A percentile compares a stretch with the other conserved stretches of the same genome.
phyloP scores from a whole-genome alignment of 345 rosid genomes.

The Eucalyptus paniculata region DNA sequence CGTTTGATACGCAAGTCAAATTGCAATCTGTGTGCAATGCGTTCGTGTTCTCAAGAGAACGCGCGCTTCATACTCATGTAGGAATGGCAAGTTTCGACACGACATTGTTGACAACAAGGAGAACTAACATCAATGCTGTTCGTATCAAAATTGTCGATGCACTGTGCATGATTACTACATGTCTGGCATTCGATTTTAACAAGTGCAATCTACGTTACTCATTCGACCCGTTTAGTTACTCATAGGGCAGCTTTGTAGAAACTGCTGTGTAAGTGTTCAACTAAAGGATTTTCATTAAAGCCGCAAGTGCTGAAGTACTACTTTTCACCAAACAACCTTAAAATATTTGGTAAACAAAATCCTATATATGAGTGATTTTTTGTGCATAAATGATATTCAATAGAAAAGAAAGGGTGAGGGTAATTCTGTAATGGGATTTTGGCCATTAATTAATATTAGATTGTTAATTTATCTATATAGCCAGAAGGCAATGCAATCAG shows the following conservation, averaged over 20 bases:
- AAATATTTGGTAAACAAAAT: background rate
- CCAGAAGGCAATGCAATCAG: background rate
- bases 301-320: background rate
- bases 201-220: background rate
- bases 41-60: background rate
- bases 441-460: background rate
- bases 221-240: background rate
- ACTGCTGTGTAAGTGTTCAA: background rate
- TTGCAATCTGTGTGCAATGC: background rate
- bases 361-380: background rate
- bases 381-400: background rate
- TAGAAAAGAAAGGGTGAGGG: background rate
- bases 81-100: background rate
- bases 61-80: background rate
- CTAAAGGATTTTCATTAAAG: background rate
- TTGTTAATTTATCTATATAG: too few species aligned
- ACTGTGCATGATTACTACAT: background rate
- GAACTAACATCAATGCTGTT: background rate
- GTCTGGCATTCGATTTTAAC: background rate
- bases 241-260: background rate
- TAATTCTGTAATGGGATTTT: background rate
- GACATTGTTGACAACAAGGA: background rate
- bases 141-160: background rate
- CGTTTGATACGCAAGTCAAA: background rate
- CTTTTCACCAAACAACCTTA: background rate